Percentiles rank a stretch among this genome's conserved stretches.
Evolutionary conservation across 352 stramenopile species (phyloP).

Genomic region (Globisporangium emineosum): DNA sequence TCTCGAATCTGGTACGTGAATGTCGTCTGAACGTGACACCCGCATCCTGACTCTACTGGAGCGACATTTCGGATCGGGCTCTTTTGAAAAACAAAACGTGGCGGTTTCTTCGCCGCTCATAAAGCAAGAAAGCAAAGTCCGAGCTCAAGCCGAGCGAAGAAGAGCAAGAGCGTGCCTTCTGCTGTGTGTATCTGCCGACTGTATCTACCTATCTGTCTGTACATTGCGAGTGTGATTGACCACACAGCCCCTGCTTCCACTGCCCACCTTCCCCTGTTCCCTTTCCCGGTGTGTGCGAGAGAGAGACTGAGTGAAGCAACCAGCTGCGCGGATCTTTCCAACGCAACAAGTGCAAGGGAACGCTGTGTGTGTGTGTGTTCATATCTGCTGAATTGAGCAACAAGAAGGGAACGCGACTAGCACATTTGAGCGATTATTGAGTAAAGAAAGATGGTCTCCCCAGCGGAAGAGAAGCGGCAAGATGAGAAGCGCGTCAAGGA

Average conservation of each 20-base stretch:
- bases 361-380: not conserved
- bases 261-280: not conserved
- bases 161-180: not conserved
- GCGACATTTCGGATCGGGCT: not conserved
- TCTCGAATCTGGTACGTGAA: not conserved
- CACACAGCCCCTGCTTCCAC: not conserved
- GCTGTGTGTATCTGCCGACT: not conserved
- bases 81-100: constrained; percentile 2
- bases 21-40: constrained; percentile 4
- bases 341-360: not conserved
- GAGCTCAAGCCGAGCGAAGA: not conserved
- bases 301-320: not conserved
- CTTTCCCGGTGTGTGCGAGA: not conserved
- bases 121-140: not conserved
- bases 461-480: constrained; percentile 69
- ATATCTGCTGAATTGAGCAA: no score
- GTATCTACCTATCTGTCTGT: not conserved
- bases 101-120: constrained; percentile 1
- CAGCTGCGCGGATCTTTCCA: not conserved
- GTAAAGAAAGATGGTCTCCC: constrained; percentile 12
- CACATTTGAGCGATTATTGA: not conserved
- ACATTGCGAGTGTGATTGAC: not conserved
- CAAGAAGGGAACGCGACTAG: not conserved
- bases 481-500: constrained; percentile 84
- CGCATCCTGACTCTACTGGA: not conserved